These are phyloP conservation scores for Cryptomeria japonica DNA, from an alignment of 75 land plant genomes.

Conservation along the genomic window DNA sequence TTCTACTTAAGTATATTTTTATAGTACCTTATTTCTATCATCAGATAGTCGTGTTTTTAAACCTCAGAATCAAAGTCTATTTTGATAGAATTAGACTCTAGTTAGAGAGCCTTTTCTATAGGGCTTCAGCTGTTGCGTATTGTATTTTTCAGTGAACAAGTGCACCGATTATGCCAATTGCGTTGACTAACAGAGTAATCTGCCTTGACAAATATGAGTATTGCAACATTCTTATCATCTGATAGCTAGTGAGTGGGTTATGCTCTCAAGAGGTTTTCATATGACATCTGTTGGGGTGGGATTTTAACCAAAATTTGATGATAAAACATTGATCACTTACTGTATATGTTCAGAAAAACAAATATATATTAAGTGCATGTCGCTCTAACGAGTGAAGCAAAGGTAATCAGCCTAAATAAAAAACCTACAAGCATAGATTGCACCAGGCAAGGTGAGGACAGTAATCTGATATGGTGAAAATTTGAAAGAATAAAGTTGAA, in stretches of 20 bases:
- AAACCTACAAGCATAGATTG: background rate
- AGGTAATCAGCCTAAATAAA: too few species aligned
- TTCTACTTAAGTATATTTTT: background rate
- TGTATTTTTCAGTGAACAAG: background rate
- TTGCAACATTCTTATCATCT: background rate
- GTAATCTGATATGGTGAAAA: background rate
- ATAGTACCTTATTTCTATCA: background rate
- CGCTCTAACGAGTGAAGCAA: background rate
- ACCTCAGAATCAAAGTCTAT: background rate
- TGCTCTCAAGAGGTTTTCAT: background rate
- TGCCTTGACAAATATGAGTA: background rate
- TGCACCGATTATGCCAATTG: background rate
- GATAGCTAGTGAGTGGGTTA: background rate
- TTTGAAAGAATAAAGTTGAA: background rate
- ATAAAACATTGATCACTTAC: background rate
- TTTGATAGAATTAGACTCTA: background rate
- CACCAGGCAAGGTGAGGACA: background rate
- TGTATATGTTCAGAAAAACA: background rate
- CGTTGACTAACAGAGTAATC: background rate
- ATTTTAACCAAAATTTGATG: background rate
- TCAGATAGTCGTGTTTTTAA: background rate
- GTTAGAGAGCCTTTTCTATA: too few species aligned
- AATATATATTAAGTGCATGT: background rate
- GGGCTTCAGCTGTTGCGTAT: background rate
- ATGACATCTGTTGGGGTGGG: background rate